Conservation (phyloP, 345 rosid genomes). For the Syzygium jambos region DNA sequence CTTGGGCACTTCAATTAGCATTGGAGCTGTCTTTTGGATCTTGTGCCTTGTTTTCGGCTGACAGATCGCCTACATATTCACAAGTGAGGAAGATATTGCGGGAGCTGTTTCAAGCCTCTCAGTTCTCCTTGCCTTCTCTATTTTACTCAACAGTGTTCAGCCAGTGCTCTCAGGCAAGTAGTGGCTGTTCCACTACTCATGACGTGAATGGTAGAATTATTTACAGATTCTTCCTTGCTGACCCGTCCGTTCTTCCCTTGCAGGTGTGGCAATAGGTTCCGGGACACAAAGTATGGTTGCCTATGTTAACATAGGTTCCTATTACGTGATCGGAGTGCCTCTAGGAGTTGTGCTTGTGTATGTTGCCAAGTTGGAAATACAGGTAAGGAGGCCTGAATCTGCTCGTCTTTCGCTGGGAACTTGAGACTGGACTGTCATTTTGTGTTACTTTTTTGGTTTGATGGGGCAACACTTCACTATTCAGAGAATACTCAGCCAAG, state of each 20-base stretch:
- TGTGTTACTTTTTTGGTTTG: background rate
- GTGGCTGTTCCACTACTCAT: background rate
- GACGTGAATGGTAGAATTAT: background rate
- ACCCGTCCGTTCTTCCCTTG: background rate
- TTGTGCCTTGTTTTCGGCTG: conserved; percentile 20
- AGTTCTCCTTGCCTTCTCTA: conserved; percentile 24
- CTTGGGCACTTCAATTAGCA: conserved; percentile 1
- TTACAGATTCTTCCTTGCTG: background rate
- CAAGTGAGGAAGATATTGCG: conserved; percentile 14
- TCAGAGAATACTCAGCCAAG: background rate
- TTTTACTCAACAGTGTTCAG: conserved; percentile 29
- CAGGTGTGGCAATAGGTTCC: conserved; percentile 23
- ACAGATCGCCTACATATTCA: conserved; percentile 19
- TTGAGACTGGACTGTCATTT: background rate
- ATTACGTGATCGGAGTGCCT: conserved; percentile 17
- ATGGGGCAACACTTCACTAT: background rate
- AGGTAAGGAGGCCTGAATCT: conserved; percentile 10
- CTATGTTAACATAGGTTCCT: conserved; percentile 14
- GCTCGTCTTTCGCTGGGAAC: background rate
- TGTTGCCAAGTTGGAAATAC: conserved; percentile 18
- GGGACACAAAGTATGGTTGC: conserved; percentile 19
- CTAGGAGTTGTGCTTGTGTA: conserved; percentile 17
- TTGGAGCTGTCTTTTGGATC: conserved; percentile 20
- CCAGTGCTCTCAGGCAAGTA: conserved; percentile 22
- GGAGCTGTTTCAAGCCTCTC: conserved; percentile 23